These are phyloP conservation scores for Ceratobasidium sp. DNA, from an alignment of 1,284 basidiomycete genomes.

Conservation along the genomic window DNA sequence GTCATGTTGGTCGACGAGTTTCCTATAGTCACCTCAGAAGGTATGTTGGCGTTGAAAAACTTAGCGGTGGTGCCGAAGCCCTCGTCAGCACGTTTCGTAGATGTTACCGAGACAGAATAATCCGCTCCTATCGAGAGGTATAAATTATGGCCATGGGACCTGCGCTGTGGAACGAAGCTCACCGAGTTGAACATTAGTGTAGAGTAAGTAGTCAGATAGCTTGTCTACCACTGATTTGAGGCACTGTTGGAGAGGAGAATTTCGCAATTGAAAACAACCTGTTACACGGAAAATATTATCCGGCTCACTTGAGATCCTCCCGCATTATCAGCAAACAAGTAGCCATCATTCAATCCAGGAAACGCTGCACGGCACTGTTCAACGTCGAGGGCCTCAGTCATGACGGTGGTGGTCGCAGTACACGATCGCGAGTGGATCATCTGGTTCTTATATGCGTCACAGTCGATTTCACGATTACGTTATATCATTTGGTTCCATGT, in stretches of 20 bases:
- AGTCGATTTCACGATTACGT: neutral
- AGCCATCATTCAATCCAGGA: slow-evolving; percentile 68
- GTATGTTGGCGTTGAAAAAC: slow-evolving; percentile 69
- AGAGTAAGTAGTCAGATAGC: slow-evolving; percentile 72
- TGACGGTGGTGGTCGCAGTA: neutral
- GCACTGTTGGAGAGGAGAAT: slow-evolving; percentile 51
- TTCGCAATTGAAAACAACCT: neutral
- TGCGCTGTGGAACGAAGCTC: slow-evolving; percentile 7
- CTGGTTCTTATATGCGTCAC: neutral
- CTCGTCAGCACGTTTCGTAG: slow-evolving; percentile 64
- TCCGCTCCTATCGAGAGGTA: slow-evolving; percentile 56
- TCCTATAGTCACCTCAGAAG: slow-evolving; percentile 73
- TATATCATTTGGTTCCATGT: neutral
- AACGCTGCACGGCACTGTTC: slow-evolving; percentile 64
- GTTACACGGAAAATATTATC: neutral
- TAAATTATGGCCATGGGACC: neutral
- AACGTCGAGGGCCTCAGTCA: slow-evolving; percentile 58
- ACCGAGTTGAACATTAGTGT: slow-evolving; percentile 78
- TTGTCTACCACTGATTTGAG: slow-evolving; percentile 61
- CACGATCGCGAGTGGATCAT: neutral
- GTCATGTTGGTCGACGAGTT: slow-evolving; percentile 73
- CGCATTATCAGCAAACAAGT: slow-evolving; percentile 80
- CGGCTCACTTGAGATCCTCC: slow-evolving; percentile 70
- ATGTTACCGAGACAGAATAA: slow-evolving; percentile 66
- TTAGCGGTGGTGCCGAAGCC: slow-evolving; percentile 65